Percentiles rank a stretch among this genome's conserved stretches.
These are phyloP conservation scores for Pisolithus marmoratus DNA, from an alignment of 768 basidiomycete genomes.

Conservation along the genomic window DNA sequence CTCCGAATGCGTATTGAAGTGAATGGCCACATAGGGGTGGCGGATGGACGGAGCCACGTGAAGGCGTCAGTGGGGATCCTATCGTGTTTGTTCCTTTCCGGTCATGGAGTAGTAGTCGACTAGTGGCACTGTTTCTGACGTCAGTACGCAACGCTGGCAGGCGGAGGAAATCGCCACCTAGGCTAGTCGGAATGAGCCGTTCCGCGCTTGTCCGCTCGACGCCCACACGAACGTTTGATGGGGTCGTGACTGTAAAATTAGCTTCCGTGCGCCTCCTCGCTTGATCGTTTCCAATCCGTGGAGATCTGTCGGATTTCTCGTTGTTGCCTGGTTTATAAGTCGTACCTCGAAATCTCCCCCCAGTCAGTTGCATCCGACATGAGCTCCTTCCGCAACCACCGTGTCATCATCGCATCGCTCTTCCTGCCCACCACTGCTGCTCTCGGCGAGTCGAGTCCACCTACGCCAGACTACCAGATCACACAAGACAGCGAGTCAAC, in stretches of 20 bases:
- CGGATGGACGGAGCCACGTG: no score
- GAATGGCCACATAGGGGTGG: no score
- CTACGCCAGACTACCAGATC: constrained; percentile 39
- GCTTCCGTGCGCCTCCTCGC: not conserved
- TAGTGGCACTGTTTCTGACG: no score
- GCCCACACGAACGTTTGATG: not conserved
- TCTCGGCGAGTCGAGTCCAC: constrained; percentile 46
- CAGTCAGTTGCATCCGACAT: no score
- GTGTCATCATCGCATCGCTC: constrained; percentile 77
- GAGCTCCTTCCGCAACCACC: constrained; percentile 68
- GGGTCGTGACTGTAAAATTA: no score
- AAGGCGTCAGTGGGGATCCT: no score
- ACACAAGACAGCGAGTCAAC: constrained; percentile 10
- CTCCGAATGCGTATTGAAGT: no score
- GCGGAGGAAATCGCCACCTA: not conserved
- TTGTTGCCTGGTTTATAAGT: not conserved
- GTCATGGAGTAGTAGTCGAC: no score
- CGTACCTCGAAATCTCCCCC: no score
- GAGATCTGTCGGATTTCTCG: not conserved
- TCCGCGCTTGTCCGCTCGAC: not conserved
- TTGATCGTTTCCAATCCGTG: not conserved
- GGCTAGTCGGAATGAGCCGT: not conserved
- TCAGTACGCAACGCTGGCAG: not conserved
- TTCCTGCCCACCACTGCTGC: constrained; percentile 75
- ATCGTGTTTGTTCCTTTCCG: no score